Evolutionary conservation across 139 green algal genomes (phyloP).

Genomic region (Micractinium conductrix): DNA sequence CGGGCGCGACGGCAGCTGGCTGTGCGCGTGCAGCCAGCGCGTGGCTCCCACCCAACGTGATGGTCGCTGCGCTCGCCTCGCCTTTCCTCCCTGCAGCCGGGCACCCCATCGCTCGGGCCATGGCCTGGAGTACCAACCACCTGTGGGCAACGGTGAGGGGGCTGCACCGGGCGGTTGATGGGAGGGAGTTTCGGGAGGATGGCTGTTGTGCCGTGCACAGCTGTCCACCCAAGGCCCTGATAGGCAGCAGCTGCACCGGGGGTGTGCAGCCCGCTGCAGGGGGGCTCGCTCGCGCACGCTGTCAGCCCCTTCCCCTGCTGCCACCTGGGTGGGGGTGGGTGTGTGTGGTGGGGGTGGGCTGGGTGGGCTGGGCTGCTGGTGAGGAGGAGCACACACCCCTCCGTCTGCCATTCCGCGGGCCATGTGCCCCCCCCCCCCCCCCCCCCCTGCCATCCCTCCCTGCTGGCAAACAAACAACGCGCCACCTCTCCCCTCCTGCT

Average conservation of each 20-base stretch:
- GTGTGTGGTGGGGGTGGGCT: too few species aligned
- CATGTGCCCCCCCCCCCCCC: too few species aligned
- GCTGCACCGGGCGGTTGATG: too few species aligned
- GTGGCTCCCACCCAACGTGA: background rate
- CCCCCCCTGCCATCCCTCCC: too few species aligned
- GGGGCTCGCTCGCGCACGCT: background rate
- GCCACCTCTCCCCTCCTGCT: background rate
- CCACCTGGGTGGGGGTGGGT: too few species aligned
- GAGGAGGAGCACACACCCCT: too few species aligned
- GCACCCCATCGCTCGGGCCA: conserved; percentile 36
- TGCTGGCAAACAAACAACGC: too few species aligned
- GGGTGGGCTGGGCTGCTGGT: too few species aligned
- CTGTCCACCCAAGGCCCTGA: too few species aligned
- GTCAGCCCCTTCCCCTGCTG: background rate
- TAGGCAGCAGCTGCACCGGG: background rate
- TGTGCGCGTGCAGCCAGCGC: background rate
- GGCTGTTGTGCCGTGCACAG: background rate
- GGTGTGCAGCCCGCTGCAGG: too few species aligned
- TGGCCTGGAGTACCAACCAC: conserved; percentile 43
- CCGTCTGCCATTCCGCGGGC: too few species aligned
- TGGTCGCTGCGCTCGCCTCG: background rate
- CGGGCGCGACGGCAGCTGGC: background rate
- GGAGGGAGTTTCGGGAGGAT: background rate
- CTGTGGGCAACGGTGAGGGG: too few species aligned
- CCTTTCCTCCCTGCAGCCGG: background rate